Base-by-base conservation (phyloP, 768 basidiomycete species). In the Mycena maculata region DNA sequence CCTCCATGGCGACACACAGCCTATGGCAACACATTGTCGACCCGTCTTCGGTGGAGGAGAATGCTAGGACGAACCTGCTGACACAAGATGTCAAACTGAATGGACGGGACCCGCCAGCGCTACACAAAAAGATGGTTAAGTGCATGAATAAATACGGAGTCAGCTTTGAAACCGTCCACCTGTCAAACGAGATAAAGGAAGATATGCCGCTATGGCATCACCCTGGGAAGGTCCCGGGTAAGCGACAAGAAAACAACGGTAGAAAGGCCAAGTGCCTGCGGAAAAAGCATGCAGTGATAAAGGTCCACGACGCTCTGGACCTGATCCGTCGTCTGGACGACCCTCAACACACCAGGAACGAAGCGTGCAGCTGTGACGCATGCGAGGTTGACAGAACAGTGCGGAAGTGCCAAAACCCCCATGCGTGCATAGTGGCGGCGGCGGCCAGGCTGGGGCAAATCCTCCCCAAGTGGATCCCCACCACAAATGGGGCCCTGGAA, bases 131-230 rank as follows among this genome's bases (percentile, higher is more conserved):
- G 49, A 30, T n/a, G n/a, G n/a, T n/a, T n/a, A n/a, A n/a, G n/a
- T n/a, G n/a, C n/a, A n/a, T n/a, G n/a, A n/a, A n/a, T n/a, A n/a
- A n/a, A n/a, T n/a, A n/a, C 12, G 4, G 30, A 20, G 49, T 50
- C n/a, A n/a, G n/a, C n/a, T n/a, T n/a, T n/a, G n/a, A n/a, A n/a
- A n/a, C n/a, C n/a, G n/a, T n/a, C n/a, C n/a, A n/a, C n/a, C n/a
- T n/a, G n/a, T n/a, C n/a, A n/a, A n/a, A n/a, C n/a, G n/a, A n/a
- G n/a, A n/a, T n/a, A n/a, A n/a, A n/a, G n/a, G n/a, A n/a, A n/a
- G n/a, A n/a, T n/a, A n/a, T n/a, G n/a, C n/a, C n/a, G n/a, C 16
- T 62, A n/a, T 62, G 60, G 60, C 50, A 62, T 22, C 60, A 62
- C 41, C 49, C 38, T 18, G 60, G 44, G 9, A 36, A 38, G n/a